Conservation (phyloP, 345 rosid species). For the Citrus inodora region DNA sequence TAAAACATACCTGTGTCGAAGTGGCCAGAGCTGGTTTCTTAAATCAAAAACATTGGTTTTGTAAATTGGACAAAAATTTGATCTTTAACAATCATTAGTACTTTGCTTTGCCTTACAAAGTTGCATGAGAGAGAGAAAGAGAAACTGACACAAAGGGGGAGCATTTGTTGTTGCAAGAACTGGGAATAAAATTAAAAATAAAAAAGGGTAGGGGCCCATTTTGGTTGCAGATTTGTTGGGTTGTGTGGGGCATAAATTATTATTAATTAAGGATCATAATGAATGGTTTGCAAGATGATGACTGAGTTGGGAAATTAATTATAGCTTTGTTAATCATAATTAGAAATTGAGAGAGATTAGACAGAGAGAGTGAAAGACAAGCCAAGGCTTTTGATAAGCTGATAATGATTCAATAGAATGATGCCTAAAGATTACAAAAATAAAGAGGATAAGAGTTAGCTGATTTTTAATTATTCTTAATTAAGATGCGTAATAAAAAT, state of each 20-base stretch:
- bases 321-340: not conserved
- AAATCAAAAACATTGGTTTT: constrained; percentile 21
- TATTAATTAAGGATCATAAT: constrained; percentile 12
- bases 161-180: constrained; percentile 11
- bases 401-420: not conserved
- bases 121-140: constrained; percentile 24
- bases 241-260: constrained; percentile 4
- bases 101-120: constrained; percentile 17
- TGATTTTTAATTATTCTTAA: not conserved
- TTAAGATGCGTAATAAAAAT: not conserved
- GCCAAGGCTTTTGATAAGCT: not conserved
- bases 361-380: not conserved
- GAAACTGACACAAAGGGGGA: not conserved
- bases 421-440: too few relatives aligned
- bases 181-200: not conserved
- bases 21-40: constrained; percentile 2
- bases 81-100: constrained; percentile 16
- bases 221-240: constrained; percentile 32
- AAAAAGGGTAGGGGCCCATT: constrained; percentile 19
- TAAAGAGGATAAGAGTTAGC: not conserved
- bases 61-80: constrained; percentile 11
- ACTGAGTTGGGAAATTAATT: constrained; percentile 1
- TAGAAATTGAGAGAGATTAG: not conserved
- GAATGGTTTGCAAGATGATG: not conserved
- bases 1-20: constrained; percentile 22